Percentiles rank a stretch among this genome's conserved stretches.
Conservation (phyloP, 148 eudicot species). For the Camellia sinensis region DNA sequence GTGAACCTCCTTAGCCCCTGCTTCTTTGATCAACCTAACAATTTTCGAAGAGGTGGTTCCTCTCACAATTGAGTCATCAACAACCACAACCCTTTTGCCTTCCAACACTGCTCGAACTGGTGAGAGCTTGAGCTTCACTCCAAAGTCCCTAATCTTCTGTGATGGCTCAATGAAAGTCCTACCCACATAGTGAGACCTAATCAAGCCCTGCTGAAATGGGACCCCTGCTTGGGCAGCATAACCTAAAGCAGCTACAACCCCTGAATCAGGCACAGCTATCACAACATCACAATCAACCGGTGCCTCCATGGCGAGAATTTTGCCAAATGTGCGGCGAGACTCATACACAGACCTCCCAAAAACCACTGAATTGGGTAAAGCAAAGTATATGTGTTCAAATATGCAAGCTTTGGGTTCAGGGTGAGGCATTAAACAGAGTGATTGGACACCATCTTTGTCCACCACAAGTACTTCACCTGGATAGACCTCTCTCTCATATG, state of each 20-base stretch:
- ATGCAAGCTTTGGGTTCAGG: constrained; percentile 75
- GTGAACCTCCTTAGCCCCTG: constrained; percentile 67
- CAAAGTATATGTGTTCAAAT: constrained; percentile 82
- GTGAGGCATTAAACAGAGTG: constrained; percentile 54
- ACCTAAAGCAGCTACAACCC: constrained; percentile 89
- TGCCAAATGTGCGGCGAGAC: constrained; percentile 53
- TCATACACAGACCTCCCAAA: constrained; percentile 78
- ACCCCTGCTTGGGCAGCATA: constrained; percentile 66
- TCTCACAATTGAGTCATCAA: constrained; percentile 87
- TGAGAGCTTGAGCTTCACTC: constrained; percentile 74
- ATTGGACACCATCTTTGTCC: constrained; percentile 66
- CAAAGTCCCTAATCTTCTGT: constrained; percentile 79
- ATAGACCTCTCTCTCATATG: constrained; percentile 68
- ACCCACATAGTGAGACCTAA: constrained; percentile 83
- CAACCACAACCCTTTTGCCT: constrained; percentile 90
- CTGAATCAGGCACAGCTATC: constrained; percentile 91
- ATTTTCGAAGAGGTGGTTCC: constrained; percentile 88
- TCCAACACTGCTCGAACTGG: constrained; percentile 59
- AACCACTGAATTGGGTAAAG: constrained; percentile 73
- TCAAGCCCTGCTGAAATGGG: constrained; percentile 75
- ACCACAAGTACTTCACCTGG: constrained; percentile 88
- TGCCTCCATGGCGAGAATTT: constrained; percentile 55
- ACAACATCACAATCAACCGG: constrained; percentile 92
- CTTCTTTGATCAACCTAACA: constrained; percentile 74
- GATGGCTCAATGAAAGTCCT: constrained; percentile 88